Base-by-base conservation (phyloP, 2,329 filamentous ascomycete genomes). In the Graphilbum fragrans region DNA sequence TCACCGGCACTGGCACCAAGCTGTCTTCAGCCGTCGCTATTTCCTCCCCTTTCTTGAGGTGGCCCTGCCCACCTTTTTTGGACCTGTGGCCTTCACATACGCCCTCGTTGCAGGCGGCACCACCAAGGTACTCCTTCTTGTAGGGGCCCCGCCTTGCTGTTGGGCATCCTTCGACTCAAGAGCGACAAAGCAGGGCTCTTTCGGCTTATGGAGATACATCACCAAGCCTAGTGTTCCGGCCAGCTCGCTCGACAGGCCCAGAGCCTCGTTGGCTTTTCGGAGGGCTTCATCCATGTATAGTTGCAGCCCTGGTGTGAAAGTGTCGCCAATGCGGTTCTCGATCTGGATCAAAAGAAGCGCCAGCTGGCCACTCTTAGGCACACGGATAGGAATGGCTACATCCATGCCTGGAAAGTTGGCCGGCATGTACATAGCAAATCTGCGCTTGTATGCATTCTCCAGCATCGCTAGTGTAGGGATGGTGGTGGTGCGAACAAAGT, bases 321-420 rank as follows among this genome's bases (percentile, higher is more conserved):
- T 14, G 34, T 41, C 39, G 10, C 5, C 39, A 12, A 29, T 12
- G 31, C 33, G 33, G 18, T 41, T 41, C 33, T 36, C 36, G 4
- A 31, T 19, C 18, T 41, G 33, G 17, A 41, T 18, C 3, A 41
- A n/a, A 8, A 41, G 33, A 11, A 41, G 16, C 5, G 39, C 17
- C 20, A 41, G 22, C 3, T 3, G 3, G 6, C 34, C 39, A 14
- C 23, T 27, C 16, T 35, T 16, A 4, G 21, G 17, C 11, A 25
- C 18, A 18, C 39, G 39, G 3, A 41, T n/a, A 21, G 39, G 39
- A 14, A 41, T 17, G n/a, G 34, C 39, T 17, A 41, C 34, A 25
- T 41, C 33, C 33, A 41, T 41, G 2, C 39, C 39, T 1, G 39
- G 39, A 14, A 36, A 41, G 17, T 31, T 11, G 22, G 39, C 9